Base-by-base conservation (phyloP, 129 eudicot genomes). In the Centrapalus pauciflorus region DNA sequence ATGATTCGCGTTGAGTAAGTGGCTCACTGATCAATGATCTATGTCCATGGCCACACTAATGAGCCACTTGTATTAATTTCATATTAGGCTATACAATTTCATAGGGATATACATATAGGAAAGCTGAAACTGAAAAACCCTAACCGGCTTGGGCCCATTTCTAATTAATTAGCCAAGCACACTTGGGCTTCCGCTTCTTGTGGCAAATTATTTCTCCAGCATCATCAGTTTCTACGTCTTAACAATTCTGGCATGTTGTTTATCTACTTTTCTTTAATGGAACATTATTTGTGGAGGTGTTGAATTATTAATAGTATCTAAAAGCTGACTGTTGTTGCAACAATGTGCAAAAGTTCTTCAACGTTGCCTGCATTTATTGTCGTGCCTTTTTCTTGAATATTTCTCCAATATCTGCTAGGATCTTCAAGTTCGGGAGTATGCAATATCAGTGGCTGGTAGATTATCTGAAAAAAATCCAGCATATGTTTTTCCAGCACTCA, bases 401-500 rank as follows among this genome's bases (percentile, higher is more conserved):
- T 24, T n/a, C n/a, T n/a, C n/a, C n/a, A n/a, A n/a, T 72, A 45
- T 76, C 37, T 75, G 56, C 63, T 59, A 93, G 98, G 96, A 93
- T 80, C 88, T 88, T 71, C 83, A 76, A 63, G 98, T 93, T 61
- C 96, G 98, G 24, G 95, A 93, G 55, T 85, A 79, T 77, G 95
- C 96, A 25, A 88, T 93, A 64, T 93, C 96, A 57, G 80, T 93
- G 55, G 95, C 98, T 71, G 98, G 98, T 37, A 86, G 98, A 70
- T 83, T 93, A 55, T 93, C 98, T 72, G 98, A 77, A 75, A 93
- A 88, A 60, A 93, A 93, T 79, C 98, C 98, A 45, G 98, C 98
- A 66, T 88, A 93, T 83, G 98, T 88, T 63, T 92, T 93, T 65
- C 98, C 98, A 67, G 98, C 98, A 32, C 96, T 93, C 45, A 91